A percentile compares a stretch with the other conserved stretches of the same genome.
Conservation (phyloP, 169 alveolate species). For the Plasmodium fragile region DNA sequence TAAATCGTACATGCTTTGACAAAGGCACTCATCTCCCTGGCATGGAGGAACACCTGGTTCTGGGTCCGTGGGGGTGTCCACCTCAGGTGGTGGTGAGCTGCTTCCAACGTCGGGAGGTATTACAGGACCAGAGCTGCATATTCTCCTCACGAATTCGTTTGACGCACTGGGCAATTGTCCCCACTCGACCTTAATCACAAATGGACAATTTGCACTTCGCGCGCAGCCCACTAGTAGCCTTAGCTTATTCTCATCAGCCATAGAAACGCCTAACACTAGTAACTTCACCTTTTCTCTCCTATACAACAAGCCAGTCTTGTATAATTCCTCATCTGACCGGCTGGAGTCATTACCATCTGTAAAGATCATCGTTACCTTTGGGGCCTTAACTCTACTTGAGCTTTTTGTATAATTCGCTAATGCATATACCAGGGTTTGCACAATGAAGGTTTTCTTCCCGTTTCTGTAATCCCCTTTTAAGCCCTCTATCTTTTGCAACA, state of each 20-base stretch:
- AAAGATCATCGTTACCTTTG: conserved; percentile 58
- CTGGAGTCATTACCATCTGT: conserved; percentile 64
- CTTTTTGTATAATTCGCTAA: conserved; percentile 2
- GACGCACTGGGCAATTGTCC: conserved; percentile 14
- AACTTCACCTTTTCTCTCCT: conserved; percentile 54
- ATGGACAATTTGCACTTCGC: conserved; percentile 20
- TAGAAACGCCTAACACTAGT: conserved; percentile 57
- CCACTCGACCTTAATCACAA: conserved; percentile 59
- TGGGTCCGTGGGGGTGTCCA: not conserved
- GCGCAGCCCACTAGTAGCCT: conserved; percentile 34
- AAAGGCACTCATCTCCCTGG: conserved; percentile 56
- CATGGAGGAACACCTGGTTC: conserved; percentile 23
- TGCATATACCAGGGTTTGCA: conserved; percentile 33
- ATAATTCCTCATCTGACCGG: conserved; percentile 22
- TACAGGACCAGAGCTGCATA: conserved; percentile 44
- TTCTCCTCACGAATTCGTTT: conserved; percentile 17
- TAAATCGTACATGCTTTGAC: conserved; percentile 51
- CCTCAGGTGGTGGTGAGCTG: conserved; percentile 9
- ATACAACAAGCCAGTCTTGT: conserved; percentile 32
- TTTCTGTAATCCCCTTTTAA: conserved; percentile 30
- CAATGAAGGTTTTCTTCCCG: conserved; percentile 37
- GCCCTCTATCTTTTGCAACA: conserved; percentile 22
- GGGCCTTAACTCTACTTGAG: conserved; percentile 59
- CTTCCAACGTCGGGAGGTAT: conserved; percentile 7
- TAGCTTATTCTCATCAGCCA: conserved; percentile 51